A percentile compares a stretch with the other conserved stretches of the same genome.
phyloP scores from a whole-genome alignment of 1,284 basidiomycete genomes.

The Ustilago shanxiensis region DNA sequence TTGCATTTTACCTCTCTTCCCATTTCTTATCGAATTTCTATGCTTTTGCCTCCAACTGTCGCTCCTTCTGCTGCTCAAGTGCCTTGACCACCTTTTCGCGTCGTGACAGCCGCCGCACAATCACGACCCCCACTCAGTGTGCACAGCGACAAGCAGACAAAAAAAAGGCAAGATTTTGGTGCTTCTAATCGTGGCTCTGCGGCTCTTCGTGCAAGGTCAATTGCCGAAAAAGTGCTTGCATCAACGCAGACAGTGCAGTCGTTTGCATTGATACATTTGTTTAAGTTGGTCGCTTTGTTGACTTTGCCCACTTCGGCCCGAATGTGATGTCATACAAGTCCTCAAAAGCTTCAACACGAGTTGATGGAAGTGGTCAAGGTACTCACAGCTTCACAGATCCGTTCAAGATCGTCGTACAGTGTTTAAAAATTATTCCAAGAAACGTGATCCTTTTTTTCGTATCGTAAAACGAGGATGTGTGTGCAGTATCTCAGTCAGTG shows the following conservation, averaged over 20 bases:
- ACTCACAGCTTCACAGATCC: too few species aligned
- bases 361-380: too few species aligned
- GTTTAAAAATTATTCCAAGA: too few species aligned
- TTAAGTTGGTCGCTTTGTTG: too few species aligned
- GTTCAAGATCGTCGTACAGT: too few species aligned
- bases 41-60: background rate
- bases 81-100: background rate
- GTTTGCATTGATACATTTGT: background rate
- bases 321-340: background rate
- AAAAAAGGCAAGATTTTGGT: background rate
- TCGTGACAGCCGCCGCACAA: background rate
- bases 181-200: constrained; percentile 1
- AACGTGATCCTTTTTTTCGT: background rate
- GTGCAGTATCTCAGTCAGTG: background rate
- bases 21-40: too few species aligned
- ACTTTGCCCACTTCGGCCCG: background rate
- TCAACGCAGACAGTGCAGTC: background rate
- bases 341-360: background rate
- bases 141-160: too few species aligned
- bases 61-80: background rate
- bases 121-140: background rate
- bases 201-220: background rate
- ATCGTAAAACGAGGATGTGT: background rate
- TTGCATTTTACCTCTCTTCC: too few species aligned
- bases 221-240: constrained; percentile 2